Evolutionary conservation across 2,329 filamentous ascomycete species (phyloP).

Genomic region (Cyanodermella asteris): DNA sequence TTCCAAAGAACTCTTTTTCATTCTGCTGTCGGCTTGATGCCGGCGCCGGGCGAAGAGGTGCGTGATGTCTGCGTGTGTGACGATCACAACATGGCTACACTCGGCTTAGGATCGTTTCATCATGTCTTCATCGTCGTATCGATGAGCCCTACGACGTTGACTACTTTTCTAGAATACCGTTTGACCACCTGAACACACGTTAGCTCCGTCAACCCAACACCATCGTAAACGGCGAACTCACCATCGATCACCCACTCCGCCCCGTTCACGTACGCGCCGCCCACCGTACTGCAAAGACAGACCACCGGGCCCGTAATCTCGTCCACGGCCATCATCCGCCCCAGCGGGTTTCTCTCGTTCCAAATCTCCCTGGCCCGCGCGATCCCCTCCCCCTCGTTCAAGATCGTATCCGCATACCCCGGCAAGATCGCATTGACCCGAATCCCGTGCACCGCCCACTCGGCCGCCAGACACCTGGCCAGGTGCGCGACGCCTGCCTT

Average conservation of each 20-base stretch:
- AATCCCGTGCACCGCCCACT: slow-evolving; percentile 52
- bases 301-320: slow-evolving; percentile 43
- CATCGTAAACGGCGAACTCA: no score
- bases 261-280: slow-evolving; percentile 47
- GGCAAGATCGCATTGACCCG: slow-evolving; percentile 48
- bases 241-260: slow-evolving; percentile 45
- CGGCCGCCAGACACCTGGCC: slow-evolving; percentile 43
- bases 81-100: no score
- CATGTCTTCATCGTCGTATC: no score
- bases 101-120: no score
- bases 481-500: slow-evolving; percentile 46
- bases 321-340: slow-evolving; percentile 40
- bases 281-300: slow-evolving; percentile 33
- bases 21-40: no score
- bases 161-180: no score
- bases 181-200: no score
- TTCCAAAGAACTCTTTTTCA: no score
- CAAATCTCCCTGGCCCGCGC: slow-evolving; percentile 31
- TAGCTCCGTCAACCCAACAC: no score
- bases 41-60: no score
- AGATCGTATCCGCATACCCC: slow-evolving; percentile 56
- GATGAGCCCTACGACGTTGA: no score
- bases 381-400: slow-evolving; percentile 44
- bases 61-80: no score
- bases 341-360: slow-evolving; percentile 37